Evolutionary conservation across 352 stramenopile genomes (phyloP).

Genomic region (Globisporangium takayamanum): DNA sequence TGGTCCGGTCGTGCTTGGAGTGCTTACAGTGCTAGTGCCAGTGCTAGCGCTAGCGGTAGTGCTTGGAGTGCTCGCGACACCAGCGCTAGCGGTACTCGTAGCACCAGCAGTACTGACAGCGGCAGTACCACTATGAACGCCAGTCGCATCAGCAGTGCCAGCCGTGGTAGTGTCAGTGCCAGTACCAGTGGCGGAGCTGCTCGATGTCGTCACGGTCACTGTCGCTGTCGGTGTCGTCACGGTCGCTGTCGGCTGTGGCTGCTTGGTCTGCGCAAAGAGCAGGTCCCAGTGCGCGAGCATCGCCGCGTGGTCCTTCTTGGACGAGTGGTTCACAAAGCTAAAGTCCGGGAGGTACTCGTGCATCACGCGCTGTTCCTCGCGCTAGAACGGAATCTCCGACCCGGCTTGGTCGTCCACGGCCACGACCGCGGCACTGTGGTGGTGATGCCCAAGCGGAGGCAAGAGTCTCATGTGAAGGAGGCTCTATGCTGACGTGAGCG

Average conservation of each 20-base stretch:
- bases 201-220: no score
- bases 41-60: no score
- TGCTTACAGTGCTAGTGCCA: no score
- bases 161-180: background rate
- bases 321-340: constrained; percentile 17
- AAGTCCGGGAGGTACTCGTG: constrained; percentile 25
- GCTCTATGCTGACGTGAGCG: no score
- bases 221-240: no score
- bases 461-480: background rate
- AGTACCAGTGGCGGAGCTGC: background rate
- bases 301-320: constrained; percentile 13
- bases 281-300: constrained; percentile 25
- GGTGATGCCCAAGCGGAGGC: background rate
- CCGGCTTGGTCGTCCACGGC: constrained; percentile 14
- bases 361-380: constrained; percentile 15
- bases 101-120: background rate
- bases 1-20: background rate
- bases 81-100: no score
- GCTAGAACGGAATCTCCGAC: constrained; percentile 11
- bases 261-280: constrained; percentile 20
- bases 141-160: background rate
- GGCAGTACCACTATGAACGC: background rate
- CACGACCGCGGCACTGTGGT: constrained; percentile 14
- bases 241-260: background rate
- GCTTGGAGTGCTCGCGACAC: no score